Base-by-base conservation (phyloP, 768 basidiomycete species). In the Suillus paluster region DNA sequence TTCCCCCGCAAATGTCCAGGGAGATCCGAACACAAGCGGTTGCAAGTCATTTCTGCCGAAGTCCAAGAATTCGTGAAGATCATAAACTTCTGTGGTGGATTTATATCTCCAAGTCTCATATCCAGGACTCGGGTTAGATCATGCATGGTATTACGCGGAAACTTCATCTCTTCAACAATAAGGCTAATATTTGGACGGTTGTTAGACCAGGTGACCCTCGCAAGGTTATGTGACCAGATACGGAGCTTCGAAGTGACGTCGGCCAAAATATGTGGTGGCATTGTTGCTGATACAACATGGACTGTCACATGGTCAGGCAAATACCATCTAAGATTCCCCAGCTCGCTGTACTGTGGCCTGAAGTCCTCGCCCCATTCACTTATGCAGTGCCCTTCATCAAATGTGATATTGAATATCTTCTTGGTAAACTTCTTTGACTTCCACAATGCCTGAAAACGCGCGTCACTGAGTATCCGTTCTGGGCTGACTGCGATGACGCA, bases 331-430 rank as follows among this genome's bases (percentile, higher is more conserved):
- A 80, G 62, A 15, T 66, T 67, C 0, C 61, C 65, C 5, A 80
- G 67, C 27, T 72, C 34, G 7, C 48, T 63, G 62, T 77, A 80
- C 0, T 58, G 46, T 7, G 64, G 61, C 0, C 78, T 73, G 65
- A 80, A 80, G 27, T 76, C 70, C 0, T 69, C 73, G 2, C 75
- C 75, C 76, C 77, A 79, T 46, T 75, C 69, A 2, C 68, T 52
- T 27, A 73, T 78, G 50, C 76, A 79, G 56, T 81, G 81, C 0
- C 76, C 78, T 57, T 81, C 78, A 56, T 79, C 79, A n/a, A 80
- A 70, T 12, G 72, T 68, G 12, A 78, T 60, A 62, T 68, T 67
- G 12, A 79, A 62, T 5, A 75, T 54, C 5, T 58, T 53, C 14
- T 60, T 46, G 0, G 63, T 64, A 57, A 77, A 77, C 41, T 42